Evolutionary conservation across 805 yeast species (phyloP), one percentile per base, ranked within the genome.

Genomic region (Wickerhamomyces pijperi): DNA sequence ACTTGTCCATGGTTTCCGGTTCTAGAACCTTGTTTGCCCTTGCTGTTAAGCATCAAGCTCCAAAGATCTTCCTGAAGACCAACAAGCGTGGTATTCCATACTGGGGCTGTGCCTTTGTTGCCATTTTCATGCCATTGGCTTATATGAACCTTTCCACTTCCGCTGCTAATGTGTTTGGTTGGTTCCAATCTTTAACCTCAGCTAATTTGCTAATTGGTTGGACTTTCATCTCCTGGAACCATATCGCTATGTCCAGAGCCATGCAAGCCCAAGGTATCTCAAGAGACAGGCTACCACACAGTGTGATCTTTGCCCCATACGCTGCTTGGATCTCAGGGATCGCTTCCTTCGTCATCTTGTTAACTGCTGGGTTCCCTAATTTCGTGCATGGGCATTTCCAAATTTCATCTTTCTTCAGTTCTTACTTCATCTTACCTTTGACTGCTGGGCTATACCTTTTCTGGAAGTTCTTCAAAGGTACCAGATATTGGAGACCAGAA

Each of bases 11-110:
- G 13, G 46, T 56, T 19, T 46, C 46, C 28, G 50, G 56, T 11
- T 50, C 62, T 3, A 50, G 67, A 48, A 49, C 51, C 9, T 34
- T 60, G 6, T 63, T 50, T 48, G 62, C 64, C 0, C 45, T 63
- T 28, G 64, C 69, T 2, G 46, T 54, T 11, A 60, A 57, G 40
- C 50, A 53, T 2, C 63, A 54, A 37, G 67, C 66, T 4, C 68
- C 68, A 20, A 47, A 46, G 36, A 40, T 60, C 14, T 58, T 62
- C 42, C 38, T 53, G 13, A 58, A 42, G 35, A 50, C 56, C 12
- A 59, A 49, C 38, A 55, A 50, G 37, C 42, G 50, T 33, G 66
- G 66, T 16, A 45, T 52, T 19, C 63, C 65, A 14, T 43, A 36
- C 34, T 56, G 50, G 34, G 50, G 50, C 25, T 62, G 51, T 0